These are phyloP conservation scores for Lepidium aucheri DNA, from an alignment of 345 rosid genomes.

Conservation along the genomic window DNA sequence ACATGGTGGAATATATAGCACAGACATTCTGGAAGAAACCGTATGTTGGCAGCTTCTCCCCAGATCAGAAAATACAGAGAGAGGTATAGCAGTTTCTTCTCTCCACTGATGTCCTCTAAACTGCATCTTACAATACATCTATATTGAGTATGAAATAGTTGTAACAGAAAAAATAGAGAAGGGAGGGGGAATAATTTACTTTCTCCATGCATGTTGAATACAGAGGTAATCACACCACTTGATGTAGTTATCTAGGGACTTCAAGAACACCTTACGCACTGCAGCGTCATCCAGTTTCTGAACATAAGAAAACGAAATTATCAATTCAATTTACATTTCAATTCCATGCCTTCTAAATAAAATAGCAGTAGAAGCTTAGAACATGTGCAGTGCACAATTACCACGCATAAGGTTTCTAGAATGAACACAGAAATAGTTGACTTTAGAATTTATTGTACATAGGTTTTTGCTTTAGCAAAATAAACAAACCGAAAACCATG, in stretches of 20 bases:
- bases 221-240: conserved; percentile 88
- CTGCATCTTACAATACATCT: conserved; percentile 33
- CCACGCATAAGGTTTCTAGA: neutral
- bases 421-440: neutral
- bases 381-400: neutral
- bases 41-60: conserved; percentile 89
- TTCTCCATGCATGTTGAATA: conserved; percentile 86
- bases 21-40: conserved; percentile 89
- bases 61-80: conserved; percentile 83
- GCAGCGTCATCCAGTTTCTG: conserved; percentile 82
- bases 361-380: neutral
- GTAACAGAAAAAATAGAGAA: conserved; percentile 14
- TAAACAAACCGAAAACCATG: neutral
- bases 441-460: neutral
- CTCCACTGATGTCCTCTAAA: conserved; percentile 68
- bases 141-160: conserved; percentile 8
- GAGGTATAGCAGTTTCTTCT: conserved; percentile 71
- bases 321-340: neutral
- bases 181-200: conserved; percentile 35
- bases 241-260: conserved; percentile 81
- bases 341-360: neutral
- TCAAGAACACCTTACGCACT: conserved; percentile 56
- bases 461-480: neutral
- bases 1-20: conserved; percentile 98
- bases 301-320: neutral